Evolutionary conservation across 2,329 filamentous ascomycete species (phyloP).

Genomic region (Cladophialophora bantiana): DNA sequence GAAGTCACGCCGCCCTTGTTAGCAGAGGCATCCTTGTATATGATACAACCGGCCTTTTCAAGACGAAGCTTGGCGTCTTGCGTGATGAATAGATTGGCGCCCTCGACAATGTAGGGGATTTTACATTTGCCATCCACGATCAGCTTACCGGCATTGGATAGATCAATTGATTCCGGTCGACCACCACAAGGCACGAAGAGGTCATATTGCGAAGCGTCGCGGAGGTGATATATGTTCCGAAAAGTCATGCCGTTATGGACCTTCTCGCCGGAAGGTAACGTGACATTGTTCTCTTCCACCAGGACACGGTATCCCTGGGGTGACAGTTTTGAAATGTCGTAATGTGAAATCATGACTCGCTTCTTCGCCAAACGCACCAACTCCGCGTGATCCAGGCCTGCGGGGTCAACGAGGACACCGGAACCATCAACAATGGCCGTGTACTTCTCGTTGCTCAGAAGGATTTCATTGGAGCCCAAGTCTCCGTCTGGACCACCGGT

Average conservation of each 20-base stretch:
- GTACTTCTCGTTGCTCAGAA: conserved; percentile 95
- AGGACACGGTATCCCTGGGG: conserved; percentile 88
- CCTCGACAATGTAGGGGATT: conserved; percentile 96
- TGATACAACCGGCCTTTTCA: conserved; percentile 90
- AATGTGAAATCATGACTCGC: conserved; percentile 88
- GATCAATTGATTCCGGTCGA: conserved; percentile 93
- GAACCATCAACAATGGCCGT: conserved; percentile 94
- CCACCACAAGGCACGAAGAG: conserved; percentile 95
- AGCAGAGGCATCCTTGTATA: conserved; percentile 97
- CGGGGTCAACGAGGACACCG: conserved; percentile 90
- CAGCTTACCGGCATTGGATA: conserved; percentile 83
- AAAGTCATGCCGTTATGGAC: conserved; percentile 92
- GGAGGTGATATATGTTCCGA: conserved; percentile 96
- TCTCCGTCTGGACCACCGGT: conserved; percentile 97
- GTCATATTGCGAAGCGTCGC: conserved; percentile 77
- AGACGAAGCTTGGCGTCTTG: conserved; percentile 96
- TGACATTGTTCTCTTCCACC: conserved; percentile 87
- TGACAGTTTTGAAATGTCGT: conserved; percentile 84
- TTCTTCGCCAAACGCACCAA: conserved; percentile 82
- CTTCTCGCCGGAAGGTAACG: conserved; percentile 84
- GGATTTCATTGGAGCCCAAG: conserved; percentile 95
- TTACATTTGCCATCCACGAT: conserved; percentile 87
- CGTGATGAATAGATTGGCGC: conserved; percentile 97
- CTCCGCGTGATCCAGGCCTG: conserved; percentile 85
- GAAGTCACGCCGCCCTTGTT: conserved; percentile 99